Evolutionary conservation across 2,329 filamentous ascomycete genomes (phyloP), one percentile per base, ranked within the genome.

Genomic region (Capronia coronata): DNA sequence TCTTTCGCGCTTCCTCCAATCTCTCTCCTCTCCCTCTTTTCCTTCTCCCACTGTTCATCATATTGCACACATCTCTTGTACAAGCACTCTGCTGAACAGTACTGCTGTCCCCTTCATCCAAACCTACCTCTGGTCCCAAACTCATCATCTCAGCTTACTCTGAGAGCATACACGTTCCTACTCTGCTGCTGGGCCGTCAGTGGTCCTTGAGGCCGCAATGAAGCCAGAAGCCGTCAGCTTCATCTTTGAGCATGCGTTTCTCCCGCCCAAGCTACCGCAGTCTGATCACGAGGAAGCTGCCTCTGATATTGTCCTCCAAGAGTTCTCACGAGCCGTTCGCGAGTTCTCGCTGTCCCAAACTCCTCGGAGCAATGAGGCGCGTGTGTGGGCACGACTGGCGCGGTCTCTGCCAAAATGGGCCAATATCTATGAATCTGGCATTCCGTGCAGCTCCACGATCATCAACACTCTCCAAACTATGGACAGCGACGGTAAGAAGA

Each of bases 231-330:
- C 16, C 3, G 34, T 14, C 11, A 27, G 22, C 30, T 73, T 69
- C 52, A 51, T 75, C 1, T 64, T 74, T 30, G 58, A 75, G 30
- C 72, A 78, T 56, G 59, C 76, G 1, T 73, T 76, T 16, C 65
- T 78, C 0, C 75, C 75, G 0, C 71, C 73, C 1, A 65, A 72
- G 34, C 61, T 77, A 0, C 75, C 74, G 0, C 67, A 75, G 42
- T 27, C 59, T 37, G 62, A 67, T 11, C 65, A 70, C 27, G 58
- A 60, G 61, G 47, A 58, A 40, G n/a, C 10, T 18, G 49, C 42
- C 16, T 41, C 49, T 16, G 38, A 49, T 25, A 25, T 34, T 9
- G 22, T 55, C 6, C 52, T 55, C 14, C 23, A 49, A 30, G 23
- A 52, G 23, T 40, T 55, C 18, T 42, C 16, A 14, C 7, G 16